These are phyloP conservation scores for Eragrostis tef DNA, from an alignment of 202 grass and related monocot genomes.

Conservation along the genomic window DNA sequence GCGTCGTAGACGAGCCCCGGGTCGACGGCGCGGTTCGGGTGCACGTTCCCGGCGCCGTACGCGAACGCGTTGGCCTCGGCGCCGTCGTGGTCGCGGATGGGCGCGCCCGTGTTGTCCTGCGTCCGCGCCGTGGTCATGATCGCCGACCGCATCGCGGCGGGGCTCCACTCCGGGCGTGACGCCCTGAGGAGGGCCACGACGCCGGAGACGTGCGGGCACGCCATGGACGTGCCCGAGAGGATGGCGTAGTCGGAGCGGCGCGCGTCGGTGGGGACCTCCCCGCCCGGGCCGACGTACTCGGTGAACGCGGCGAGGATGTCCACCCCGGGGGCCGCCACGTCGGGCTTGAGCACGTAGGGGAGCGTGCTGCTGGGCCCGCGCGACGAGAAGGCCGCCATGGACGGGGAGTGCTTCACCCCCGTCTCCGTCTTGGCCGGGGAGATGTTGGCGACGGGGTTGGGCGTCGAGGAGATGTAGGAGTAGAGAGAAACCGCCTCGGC, in stretches of 20 bases:
- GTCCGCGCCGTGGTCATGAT: conserved; percentile 71
- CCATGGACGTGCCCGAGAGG: conserved; percentile 81
- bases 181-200: conserved; percentile 54
- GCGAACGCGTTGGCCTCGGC: conserved; percentile 57
- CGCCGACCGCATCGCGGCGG: conserved; percentile 60
- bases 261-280: conserved; percentile 36
- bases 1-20: conserved; percentile 79
- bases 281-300: conserved; percentile 41
- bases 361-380: conserved; percentile 62
- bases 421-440: conserved; percentile 53
- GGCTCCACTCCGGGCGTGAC: conserved; percentile 62
- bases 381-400: conserved; percentile 68
- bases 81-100: conserved; percentile 53
- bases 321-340: conserved; percentile 66
- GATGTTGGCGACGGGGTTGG: conserved; percentile 55
- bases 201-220: conserved; percentile 70
- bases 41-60: conserved; percentile 68
- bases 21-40: conserved; percentile 56
- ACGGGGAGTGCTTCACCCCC: conserved; percentile 63
- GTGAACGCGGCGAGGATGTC: conserved; percentile 71
- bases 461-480: conserved; percentile 50
- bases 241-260: conserved; percentile 56
- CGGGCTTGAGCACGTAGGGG: conserved; percentile 69
- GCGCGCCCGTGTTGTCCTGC: conserved; percentile 54
- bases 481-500: conserved; percentile 54